phyloP scores from a whole-genome alignment of 192 early-diverging fungal genomes.

The Linnemannia schmuckeri region DNA sequence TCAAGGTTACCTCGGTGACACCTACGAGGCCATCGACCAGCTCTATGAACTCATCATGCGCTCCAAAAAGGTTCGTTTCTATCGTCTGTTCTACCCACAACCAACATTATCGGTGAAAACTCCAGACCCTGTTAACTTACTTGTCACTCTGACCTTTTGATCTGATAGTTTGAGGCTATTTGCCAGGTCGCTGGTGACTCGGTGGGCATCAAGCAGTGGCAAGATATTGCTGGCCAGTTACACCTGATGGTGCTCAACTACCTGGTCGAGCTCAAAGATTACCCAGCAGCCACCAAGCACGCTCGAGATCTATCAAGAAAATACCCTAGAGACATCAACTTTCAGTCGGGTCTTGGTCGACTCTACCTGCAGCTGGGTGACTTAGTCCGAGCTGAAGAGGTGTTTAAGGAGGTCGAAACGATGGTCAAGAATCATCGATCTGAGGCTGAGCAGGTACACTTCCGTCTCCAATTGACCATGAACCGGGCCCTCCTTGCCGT shows the following conservation, averaged over 20 bases:
- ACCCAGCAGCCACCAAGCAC: constrained; percentile 47
- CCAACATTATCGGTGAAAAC: no score
- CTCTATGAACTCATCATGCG: constrained; percentile 57
- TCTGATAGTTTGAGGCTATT: constrained; percentile 35
- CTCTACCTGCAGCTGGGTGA: constrained; percentile 63
- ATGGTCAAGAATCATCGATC: constrained; percentile 26
- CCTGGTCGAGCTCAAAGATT: constrained; percentile 60
- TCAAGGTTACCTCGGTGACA: constrained; percentile 55
- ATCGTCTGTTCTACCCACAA: background rate
- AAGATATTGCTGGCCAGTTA: constrained; percentile 51
- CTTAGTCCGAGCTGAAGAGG: constrained; percentile 55
- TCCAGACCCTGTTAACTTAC: no score
- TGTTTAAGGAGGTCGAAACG: constrained; percentile 41
- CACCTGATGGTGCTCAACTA: constrained; percentile 63
- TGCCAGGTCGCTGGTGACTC: constrained; percentile 23
- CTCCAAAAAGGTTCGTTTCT: constrained; percentile 56
- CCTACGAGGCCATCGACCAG: constrained; percentile 58
- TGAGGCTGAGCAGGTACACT: constrained; percentile 13
- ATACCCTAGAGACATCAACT: constrained; percentile 50
- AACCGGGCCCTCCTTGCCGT: constrained; percentile 60
- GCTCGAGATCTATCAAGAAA: constrained; percentile 46
- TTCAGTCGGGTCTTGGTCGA: constrained; percentile 60
- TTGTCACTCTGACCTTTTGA: background rate
- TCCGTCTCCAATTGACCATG: constrained; percentile 49
- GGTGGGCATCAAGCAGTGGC: constrained; percentile 49